Evolutionary conservation across 768 basidiomycete species (phyloP), one percentile per base, ranked within the genome.

Genomic region (Roridomyces roridus): DNA sequence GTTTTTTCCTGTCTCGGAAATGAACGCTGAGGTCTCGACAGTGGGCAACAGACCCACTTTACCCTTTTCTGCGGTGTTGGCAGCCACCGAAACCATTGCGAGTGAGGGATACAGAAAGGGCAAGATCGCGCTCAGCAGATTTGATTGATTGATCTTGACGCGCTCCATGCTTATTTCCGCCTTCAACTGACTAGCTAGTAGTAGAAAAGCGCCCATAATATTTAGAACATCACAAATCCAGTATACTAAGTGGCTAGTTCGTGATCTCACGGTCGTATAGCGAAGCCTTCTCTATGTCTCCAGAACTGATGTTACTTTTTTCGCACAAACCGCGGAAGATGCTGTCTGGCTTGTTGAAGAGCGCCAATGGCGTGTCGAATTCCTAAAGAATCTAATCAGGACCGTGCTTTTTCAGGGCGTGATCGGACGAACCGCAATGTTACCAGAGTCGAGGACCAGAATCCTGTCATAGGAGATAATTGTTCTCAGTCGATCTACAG

Each of bases 381-480:
- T 84, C 82, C 75, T 77, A 42, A 15, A 7, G n/a, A 20, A 35
- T 12, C 12, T 51, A 12, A 28, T 40, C 6, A 23, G 35, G 37
- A 34, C 20, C 36, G 35, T 18, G 28, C 37, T 37, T 20, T 18
- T 10, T 5, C 11, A 29, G 0, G 1, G 28, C 4, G 21, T 5
- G 31, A 20, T 31, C 1, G 21, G 0, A 18, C 43, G 31, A 80
- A 84, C 82, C 23, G 75, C 77, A 37, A 91, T 83, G 8, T 72
- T 72, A 1, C 90, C 89, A 20, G 80, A 78, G 55, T 87, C 84
- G 63, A 91, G 79, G 8, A 91, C 89, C 36, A 89, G 74, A 42
- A 91, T 86, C 21, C 84, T 74, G 68, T 93, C 89, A 63, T 90
- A 90, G 7, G 82, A 80, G 39, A 92, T 79, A 61, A 94, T 91